Base-by-base conservation (phyloP, 164 flowering plant genomes). In the Magnolia kwangsiensis region DNA sequence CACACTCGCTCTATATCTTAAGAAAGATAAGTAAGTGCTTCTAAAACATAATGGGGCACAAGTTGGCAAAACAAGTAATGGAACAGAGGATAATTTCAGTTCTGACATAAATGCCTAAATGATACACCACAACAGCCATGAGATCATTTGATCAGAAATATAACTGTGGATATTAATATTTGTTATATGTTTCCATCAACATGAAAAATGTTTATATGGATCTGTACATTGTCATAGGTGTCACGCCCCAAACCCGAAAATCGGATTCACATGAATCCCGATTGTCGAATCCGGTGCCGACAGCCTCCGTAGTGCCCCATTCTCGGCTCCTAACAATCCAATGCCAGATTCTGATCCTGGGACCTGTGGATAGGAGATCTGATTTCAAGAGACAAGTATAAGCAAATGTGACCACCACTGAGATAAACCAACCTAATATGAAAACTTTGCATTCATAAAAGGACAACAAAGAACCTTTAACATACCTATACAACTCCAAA, bases 1-100 rank as follows among this genome's bases (percentile, higher is more conserved):
- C 80, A 76, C 64, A 77, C 86, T 84, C 84, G 87, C 90, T 93
- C 99, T 98, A 96, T 96, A 83, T 86, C 93, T 88, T 69, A 77
- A 29, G 37, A 78, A 82, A 80, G 72, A 75, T 78, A 71, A 45
- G 5, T 72, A 83, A 75, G 64, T 70, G 69, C 71, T 83, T 23
- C 79, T 64, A 81, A 59, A 82, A 80, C 78, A 77, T 80, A 84
- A 80, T 80, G 80, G 79, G 73, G 80, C 23, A 73, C 71, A 83
- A 88, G 90, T 97, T 93, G 88, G 24, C 29, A 67, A 67, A 67
- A 29, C 37, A 27, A 0, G 0, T 23, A 23, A 24, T 27, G 50
- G 0, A 67, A 67, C 31, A 67, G 23, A 1, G 67, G 11, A 65
- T n/a, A 65, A 4, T 65, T 23, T 23, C 24, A 23, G 24, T 23